Base-by-base conservation (phyloP, 2,329 filamentous ascomycete species). In the Venturia asperata region DNA sequence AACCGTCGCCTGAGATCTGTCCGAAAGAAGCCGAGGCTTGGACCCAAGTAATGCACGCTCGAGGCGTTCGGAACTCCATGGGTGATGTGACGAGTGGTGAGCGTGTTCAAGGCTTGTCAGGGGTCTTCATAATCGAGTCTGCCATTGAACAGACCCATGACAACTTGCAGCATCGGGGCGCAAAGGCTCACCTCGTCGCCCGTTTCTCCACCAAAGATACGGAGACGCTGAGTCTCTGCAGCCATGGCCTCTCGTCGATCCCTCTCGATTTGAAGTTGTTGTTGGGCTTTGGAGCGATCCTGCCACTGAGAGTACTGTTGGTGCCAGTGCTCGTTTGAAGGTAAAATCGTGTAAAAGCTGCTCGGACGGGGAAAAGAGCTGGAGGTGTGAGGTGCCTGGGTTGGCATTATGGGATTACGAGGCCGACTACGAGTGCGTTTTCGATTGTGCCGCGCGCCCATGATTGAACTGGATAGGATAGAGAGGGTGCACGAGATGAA, bases 111-210 rank as follows among this genome's bases (percentile, higher is more conserved):
- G 24, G 15, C 45, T 30, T 37, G 24, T 71, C 68, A 78, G 49
- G 75, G 73, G 68, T 78, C 76, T 63, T 77, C 74, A 66, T 79
- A 80, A 69, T 80, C 78, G 66, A 76, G 74, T 64, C 72, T 70
- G 41, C 77, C 77, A 65, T 78, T 73, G 68, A 80, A 80, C 17
- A 80, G 72, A 67, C 76, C 74, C 64, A 77, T 76, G 24, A 80
- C 78, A 13, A 80, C 78, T 70, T 77, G 77, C 66, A 80, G 69
- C 78, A 80, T 80, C 2, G 76, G 74, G 62, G 76, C 77, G 62
- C 78, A 72, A 17, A 80, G 73, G 67, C 72, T 72, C 69, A 72
- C 71, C 68, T 79, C 77, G 66, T 79, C 77, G 64, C 75, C 75
- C 58, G 71, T 74, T 64, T 75, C 72, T 37, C 77, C 78, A 24